Percentiles rank a stretch among this genome's conserved stretches.
Evolutionary conservation across 306 rosid genomes (phyloP).

Genomic region (Trifolium fragiferum): DNA sequence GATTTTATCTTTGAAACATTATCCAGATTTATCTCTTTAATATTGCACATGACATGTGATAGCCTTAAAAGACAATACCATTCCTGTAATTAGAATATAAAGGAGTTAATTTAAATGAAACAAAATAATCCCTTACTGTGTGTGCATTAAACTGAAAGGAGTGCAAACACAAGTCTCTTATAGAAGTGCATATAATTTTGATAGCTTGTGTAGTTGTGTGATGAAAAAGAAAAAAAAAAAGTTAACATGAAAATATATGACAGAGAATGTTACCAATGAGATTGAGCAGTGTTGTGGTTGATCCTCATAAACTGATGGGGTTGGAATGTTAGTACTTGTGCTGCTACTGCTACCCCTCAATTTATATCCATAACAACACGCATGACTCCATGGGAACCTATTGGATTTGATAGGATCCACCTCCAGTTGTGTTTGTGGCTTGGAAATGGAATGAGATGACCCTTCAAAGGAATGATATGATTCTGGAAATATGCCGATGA

Average conservation of each 20-base stretch:
- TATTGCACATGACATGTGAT: neutral
- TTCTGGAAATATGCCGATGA: neutral
- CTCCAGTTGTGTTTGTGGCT: neutral
- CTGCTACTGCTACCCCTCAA: neutral
- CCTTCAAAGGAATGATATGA: too few relatives aligned
- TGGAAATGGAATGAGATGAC: too few relatives aligned
- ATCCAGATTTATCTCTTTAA: neutral
- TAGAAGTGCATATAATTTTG: too few relatives aligned
- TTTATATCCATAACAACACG: slow-evolving; percentile 5
- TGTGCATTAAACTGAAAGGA: too few relatives aligned
- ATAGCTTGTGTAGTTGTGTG: too few relatives aligned
- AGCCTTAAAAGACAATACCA: neutral
- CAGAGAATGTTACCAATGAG: neutral
- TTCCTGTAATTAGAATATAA: too few relatives aligned
- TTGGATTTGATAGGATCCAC: neutral
- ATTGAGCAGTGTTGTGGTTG: neutral
- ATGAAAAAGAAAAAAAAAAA: too few relatives aligned
- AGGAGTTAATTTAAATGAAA: too few relatives aligned
- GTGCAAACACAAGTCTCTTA: too few relatives aligned
- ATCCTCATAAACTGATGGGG: neutral
- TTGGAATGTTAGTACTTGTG: neutral
- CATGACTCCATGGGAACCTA: neutral
- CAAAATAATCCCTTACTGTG: too few relatives aligned
- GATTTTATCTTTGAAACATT: neutral
- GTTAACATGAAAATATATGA: neutral